phyloP scores from a whole-genome alignment of 2,329 filamentous ascomycete species.

The Coniochaeta sp. region DNA sequence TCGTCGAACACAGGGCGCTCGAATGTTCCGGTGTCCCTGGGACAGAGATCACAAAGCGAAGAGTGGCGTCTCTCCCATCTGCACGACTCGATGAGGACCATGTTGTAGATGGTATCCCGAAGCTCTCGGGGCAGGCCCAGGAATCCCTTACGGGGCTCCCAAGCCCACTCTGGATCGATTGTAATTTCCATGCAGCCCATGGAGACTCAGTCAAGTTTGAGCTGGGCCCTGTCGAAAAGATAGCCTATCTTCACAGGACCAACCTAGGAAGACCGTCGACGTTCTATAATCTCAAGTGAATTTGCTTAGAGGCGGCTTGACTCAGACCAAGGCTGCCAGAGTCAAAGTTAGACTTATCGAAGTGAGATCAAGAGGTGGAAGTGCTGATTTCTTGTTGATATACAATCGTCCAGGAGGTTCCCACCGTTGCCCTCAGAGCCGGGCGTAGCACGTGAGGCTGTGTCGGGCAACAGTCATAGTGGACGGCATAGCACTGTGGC shows the following conservation, averaged over 20 bases:
- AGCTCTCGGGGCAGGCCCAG: neutral
- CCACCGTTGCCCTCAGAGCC: no score
- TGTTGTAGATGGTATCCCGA: neutral
- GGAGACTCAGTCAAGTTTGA: neutral
- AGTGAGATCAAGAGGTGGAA: no score
- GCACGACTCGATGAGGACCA: neutral
- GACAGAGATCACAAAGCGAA: neutral
- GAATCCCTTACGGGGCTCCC: neutral
- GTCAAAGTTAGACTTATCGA: no score
- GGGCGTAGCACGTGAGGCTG: no score
- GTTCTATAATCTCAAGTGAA: no score
- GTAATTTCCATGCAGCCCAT: neutral
- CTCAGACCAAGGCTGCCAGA: no score
- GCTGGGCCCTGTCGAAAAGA: neutral
- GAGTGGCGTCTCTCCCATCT: neutral
- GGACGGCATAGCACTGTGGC: no score
- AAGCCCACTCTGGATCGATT: neutral
- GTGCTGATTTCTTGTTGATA: no score
- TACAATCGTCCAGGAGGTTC: no score
- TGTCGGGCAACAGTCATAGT: no score
- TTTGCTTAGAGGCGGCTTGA: no score
- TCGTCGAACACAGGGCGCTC: neutral
- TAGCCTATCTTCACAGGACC: neutral
- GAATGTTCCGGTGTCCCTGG: neutral
- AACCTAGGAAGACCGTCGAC: neutral